These are phyloP conservation scores for Leccinum variabile DNA, from an alignment of 1,284 basidiomycete genomes.

Conservation along the genomic window DNA sequence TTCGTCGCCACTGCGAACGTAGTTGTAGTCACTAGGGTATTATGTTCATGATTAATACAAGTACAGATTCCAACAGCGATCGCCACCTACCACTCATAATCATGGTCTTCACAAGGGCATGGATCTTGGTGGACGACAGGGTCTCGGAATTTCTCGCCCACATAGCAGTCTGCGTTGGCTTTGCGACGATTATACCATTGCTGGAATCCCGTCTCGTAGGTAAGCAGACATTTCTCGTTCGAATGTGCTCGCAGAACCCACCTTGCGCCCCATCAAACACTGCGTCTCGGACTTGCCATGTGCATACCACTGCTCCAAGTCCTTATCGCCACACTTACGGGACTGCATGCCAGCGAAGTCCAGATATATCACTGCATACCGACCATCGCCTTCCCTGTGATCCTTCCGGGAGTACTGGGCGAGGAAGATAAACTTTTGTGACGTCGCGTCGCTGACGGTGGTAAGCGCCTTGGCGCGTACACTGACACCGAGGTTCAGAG, in stretches of 20 bases:
- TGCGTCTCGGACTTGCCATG: slow-evolving; percentile 60
- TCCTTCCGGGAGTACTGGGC: slow-evolving; percentile 74
- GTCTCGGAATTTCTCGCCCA: slow-evolving; percentile 90
- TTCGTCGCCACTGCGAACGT: slow-evolving; percentile 64
- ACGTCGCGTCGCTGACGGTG: slow-evolving; percentile 89
- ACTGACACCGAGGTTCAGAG: slow-evolving; percentile 68
- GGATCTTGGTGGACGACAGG: slow-evolving; percentile 81
- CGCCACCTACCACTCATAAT: slow-evolving; percentile 85
- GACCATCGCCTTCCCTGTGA: slow-evolving; percentile 52
- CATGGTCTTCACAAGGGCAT: slow-evolving; percentile 83
- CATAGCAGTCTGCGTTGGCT: slow-evolving; percentile 82
- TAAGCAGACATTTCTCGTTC: not conserved
- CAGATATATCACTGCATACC: slow-evolving; percentile 76
- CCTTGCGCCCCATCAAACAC: slow-evolving; percentile 96
- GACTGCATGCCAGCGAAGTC: slow-evolving; percentile 79
- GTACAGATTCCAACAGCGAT: not conserved
- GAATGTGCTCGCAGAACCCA: slow-evolving; percentile 34
- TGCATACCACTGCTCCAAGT: slow-evolving; percentile 92
- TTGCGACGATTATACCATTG: slow-evolving; percentile 95
- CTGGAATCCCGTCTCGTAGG: slow-evolving; percentile 42
- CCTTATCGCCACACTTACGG: slow-evolving; percentile 69
- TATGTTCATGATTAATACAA: not conserved
- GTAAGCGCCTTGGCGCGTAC: slow-evolving; percentile 77
- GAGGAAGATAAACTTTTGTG: slow-evolving; percentile 88
- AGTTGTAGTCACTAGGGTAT: slow-evolving; percentile 80